A percentile compares a stretch with the other conserved stretches of the same genome.
Conservation (phyloP, 768 basidiomycete species). For the Leccinum subgranulosum region DNA sequence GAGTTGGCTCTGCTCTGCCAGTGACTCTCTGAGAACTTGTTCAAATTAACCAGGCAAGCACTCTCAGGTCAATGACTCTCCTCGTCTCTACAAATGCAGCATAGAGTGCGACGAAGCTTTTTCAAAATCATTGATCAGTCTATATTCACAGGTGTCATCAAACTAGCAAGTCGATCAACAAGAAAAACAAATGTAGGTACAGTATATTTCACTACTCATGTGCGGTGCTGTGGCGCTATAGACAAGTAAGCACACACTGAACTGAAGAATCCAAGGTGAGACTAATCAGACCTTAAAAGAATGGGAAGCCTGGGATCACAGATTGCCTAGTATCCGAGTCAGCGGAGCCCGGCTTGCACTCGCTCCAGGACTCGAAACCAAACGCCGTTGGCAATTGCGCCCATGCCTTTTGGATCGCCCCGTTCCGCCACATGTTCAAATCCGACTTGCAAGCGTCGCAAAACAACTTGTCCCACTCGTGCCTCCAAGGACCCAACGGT, state of each 20-base stretch:
- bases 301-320: no score
- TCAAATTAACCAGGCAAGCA: no score
- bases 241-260: not conserved
- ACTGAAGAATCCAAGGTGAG: not conserved
- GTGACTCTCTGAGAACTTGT: no score
- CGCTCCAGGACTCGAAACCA: slow-evolving; percentile 4
- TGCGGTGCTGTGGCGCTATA: no score
- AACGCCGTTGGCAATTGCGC: slow-evolving; percentile 5
- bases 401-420: slow-evolving; percentile 11
- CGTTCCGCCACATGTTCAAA: not conserved
- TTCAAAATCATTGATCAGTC: not conserved
- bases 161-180: not conserved
- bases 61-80: not conserved
- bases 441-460: slow-evolving; percentile 7
- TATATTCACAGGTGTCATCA: not conserved
- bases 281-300: no score
- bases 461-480: slow-evolving; percentile 14
- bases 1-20: no score
- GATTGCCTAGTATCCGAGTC: no score
- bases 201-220: no score
- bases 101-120: not conserved
- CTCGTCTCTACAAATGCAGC: not conserved
- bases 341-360: not conserved
- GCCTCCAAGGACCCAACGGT: slow-evolving; percentile 11
- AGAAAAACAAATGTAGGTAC: no score